Conservation (phyloP, 768 basidiomycete species). For the Tricholoma flavovirens region DNA sequence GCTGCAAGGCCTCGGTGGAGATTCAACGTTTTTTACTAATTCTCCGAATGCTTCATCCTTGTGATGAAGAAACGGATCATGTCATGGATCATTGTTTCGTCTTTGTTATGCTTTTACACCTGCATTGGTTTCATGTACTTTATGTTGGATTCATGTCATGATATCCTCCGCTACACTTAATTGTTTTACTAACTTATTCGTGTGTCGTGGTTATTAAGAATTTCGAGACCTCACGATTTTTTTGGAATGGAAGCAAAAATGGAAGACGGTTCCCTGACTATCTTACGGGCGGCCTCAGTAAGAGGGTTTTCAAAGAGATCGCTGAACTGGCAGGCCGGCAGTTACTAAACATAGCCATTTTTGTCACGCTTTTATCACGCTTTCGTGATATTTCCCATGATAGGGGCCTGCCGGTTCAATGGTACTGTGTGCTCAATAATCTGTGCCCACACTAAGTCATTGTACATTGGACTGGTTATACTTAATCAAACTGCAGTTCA, state of each 20-base stretch:
- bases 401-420: too few species aligned
- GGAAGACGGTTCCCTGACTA: too few species aligned
- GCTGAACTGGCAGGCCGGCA: too few species aligned
- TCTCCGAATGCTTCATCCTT: conserved; percentile 11
- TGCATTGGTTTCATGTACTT: background rate
- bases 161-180: background rate
- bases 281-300: too few species aligned
- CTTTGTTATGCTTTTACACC: background rate
- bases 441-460: too few species aligned
- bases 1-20: conserved; percentile 12
- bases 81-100: background rate
- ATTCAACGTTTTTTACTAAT: conserved; percentile 11
- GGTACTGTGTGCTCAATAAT: too few species aligned
- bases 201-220: background rate
- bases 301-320: too few species aligned
- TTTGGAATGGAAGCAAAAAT: background rate
- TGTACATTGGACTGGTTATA: too few species aligned
- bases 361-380: too few species aligned
- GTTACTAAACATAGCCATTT: too few species aligned
- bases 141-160: background rate
- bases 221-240: background rate
- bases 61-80: background rate
- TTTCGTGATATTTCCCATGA: too few species aligned
- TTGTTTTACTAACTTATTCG: background rate
- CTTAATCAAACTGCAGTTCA: too few species aligned